Evolutionary conservation across 2,329 filamentous ascomycete species (phyloP), one percentile per base, ranked within the genome.

Genomic region (Helminthosporium solani): DNA sequence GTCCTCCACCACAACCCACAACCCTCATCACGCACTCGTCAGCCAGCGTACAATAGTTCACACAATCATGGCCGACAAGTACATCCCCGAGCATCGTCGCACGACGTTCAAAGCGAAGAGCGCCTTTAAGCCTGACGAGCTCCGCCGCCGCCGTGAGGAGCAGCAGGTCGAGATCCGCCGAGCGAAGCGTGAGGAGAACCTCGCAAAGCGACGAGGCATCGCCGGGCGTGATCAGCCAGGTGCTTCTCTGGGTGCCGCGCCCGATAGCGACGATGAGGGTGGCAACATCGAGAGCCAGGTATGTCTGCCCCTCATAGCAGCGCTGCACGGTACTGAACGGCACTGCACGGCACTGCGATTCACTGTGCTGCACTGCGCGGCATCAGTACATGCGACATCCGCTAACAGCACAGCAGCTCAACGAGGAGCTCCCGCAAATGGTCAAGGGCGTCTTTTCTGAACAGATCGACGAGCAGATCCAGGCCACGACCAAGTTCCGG

Each of bases 31-130:
- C 47, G 42, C 51, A 44, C 31, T 38, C 33, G 50, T 40, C 57
- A 48, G 57, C 47, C 49, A 38, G 19, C 18, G 21, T 7, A 38
- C 21, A 34, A 48, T 48, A 43, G 54, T 52, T 56, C 56, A 60
- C 68, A 58, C 57, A 65, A 85, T 65, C 77, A 99, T 99, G 94
- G 88, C 94, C 74, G 94, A 99, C 75, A 89, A 94, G 69, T 99
- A 96, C 80, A 99, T 99, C 70, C 94, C 94, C 73, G 94, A 99
- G 80, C 94, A 99, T 81, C 90, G 94, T 74, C 91, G 94, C 71
- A 96, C 90, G 59, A 91, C 96, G 79, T 99, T 96, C 86, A 99
- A 99, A 87, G 94, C 94, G 45, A 96, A 96, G 83, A 92, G 89
- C 76, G 90, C 90, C 68, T 97, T 99, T 82, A 96, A 96, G 84